Percentiles rank a stretch among this genome's conserved stretches.
Conservation (phyloP, 1,139 yeast species). For the Lodderomyces elongisporus region DNA sequence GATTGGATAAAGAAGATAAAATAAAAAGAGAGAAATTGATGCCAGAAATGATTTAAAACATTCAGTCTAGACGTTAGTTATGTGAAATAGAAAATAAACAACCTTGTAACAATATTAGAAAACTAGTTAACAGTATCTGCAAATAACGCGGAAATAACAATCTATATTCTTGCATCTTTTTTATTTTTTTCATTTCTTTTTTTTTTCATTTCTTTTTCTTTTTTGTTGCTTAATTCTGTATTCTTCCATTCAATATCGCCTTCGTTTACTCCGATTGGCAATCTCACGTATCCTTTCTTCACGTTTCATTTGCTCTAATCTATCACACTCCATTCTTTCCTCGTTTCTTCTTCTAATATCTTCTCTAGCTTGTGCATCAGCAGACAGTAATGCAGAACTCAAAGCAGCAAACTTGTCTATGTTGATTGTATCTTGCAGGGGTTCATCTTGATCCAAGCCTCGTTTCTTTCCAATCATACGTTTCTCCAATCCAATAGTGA, state of each 20-base stretch:
- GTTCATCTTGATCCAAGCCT: background rate
- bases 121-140: no score
- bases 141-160: background rate
- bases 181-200: background rate
- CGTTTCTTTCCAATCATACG: slow-evolving; percentile 45
- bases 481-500: slow-evolving; percentile 75
- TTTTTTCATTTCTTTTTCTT: background rate
- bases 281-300: slow-evolving; percentile 62
- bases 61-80: no score
- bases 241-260: slow-evolving; percentile 12
- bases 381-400: slow-evolving; percentile 67
- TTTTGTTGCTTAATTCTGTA: no score
- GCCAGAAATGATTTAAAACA: no score
- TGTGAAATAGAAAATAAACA: no score
- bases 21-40: background rate
- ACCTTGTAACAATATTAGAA: no score
- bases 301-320: slow-evolving; percentile 33
- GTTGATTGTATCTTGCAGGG: slow-evolving; percentile 31
- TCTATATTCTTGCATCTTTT: background rate
- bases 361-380: slow-evolving; percentile 70
- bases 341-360: slow-evolving; percentile 61
- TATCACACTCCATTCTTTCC: slow-evolving; percentile 44
- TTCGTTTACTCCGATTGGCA: slow-evolving; percentile 38
- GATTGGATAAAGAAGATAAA: slow-evolving; percentile 2
- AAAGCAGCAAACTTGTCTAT: slow-evolving; percentile 56